Evolutionary conservation across 257 asterid genomes (phyloP), one percentile per base, ranked within the genome.

Genomic region (Perilla frutescens): DNA sequence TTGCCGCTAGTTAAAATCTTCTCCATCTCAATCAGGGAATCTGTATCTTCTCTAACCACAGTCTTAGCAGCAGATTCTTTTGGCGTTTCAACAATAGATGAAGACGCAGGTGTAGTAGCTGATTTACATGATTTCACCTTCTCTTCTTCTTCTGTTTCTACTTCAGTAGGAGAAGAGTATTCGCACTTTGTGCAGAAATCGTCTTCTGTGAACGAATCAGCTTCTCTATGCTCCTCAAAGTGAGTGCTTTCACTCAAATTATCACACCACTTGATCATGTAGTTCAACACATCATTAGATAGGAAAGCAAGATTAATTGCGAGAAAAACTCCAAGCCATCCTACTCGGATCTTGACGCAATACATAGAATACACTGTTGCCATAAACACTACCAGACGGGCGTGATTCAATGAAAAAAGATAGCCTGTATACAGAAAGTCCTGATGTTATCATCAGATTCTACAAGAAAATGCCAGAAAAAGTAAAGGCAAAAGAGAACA

Each of bases 371-470:
- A 95, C 69, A 82, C 9, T 13, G 92, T 88, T 56, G 96, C 96
- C 94, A 95, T 84, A 66, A 95, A 76, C 68, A 95, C 98, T 85
- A 88, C 91, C 78, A 92, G 79, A 59, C 99, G 88, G 7, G 99
- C 99, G 74, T 92, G 99, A 84, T 88, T 92, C 50, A 89, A 75
- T 72, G 98, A 92, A 89, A 95, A 95, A 20, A 95, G 84, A 84
- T 87, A 95, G 72, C 99, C 99, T 95, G 96, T 81, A 65, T 48
- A 57, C 64, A 54, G n/a, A 75, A 78, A 70, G 80, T 37, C 39
- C 69, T 10, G 62, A 47, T 68, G 31, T 53, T 54, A 20, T 82
- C 76, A 87, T 77, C 73, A 80, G 66, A 57, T 60, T 74, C 79
- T 15, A 72, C 56, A 72, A 74, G 79, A 61, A 76, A 69, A 44